Evolutionary conservation across 2,329 filamentous ascomycete genomes (phyloP), one percentile per base, ranked within the genome.

Genomic region (Alternaria triticina): DNA sequence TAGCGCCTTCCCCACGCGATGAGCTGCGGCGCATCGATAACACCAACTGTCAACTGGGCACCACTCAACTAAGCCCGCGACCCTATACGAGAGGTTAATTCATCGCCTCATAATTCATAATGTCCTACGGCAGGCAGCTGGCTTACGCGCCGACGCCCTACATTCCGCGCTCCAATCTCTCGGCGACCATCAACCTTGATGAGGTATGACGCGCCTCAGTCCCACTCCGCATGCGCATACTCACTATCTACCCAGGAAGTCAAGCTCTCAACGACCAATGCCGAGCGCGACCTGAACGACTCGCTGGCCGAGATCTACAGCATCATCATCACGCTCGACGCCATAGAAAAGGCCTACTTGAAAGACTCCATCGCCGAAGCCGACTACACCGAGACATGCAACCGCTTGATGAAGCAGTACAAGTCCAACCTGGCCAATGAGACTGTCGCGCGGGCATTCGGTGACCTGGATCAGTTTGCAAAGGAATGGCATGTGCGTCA

Each of bases 261-360:
- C 72, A 97, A 97, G 81, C 87, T 99, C 64, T 89, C 93, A 54
- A 90, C 92, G 43, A 96, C 91, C 22, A 90, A 92, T 70, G 91
- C 92, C 44, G 95, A 98, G 82, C 90, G 95, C 65, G 94, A 99
- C 77, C 86, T 98, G 1, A 93, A 97, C 79, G 96, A 98, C 77
- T 98, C 96, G 1, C 88, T 99, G 13, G 96, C 95, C 59, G 96
- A 99, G 81, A 90, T 99, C 23, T 99, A 98, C 82, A 97, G 94
- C 82, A 98, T 99, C 70, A 95, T 99, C 40, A 88, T 97, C 65
- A 98, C 96, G 0, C 85, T 99, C 4, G 96, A 99, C 77, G 94
- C 96, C 68, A 87, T 99, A 2, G 96, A 99, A 76, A 97, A 96
- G 80, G 96, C 95, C 0, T 99, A 97, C 77, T 88, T 99, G 43